Evolutionary conservation across 805 yeast genomes (phyloP), one percentile per base, ranked within the genome.

Genomic region (Ogataea ramenticola): DNA sequence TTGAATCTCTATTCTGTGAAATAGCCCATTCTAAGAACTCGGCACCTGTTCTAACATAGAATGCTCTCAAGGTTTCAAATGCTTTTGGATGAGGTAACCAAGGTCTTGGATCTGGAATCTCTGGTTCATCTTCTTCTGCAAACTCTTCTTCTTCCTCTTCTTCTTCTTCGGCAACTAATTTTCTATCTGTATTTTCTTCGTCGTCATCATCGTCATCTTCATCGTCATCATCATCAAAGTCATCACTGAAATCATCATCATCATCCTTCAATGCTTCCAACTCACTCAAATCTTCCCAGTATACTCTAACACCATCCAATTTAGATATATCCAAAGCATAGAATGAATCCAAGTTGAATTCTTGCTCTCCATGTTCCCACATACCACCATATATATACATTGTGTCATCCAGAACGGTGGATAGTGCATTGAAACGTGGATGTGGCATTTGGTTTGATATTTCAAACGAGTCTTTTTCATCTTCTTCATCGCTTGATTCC

Each of bases 61-160:
- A 91, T 2, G 78, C 81, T 52, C 96, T 79, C 47, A 91, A 69
- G 2, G 78, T 67, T 66, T 91, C 98, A 56, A 91, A 93, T 7
- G 96, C 82, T 57, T 90, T 89, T 31, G 99, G 99, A 61, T 90
- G 97, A 40, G 98, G 97, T 44, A 91, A 72, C 96, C 96, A 91
- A 16, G 99, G 96, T 60, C 96, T 78, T 38, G 83, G 85, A 63
- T 91, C 99, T 16, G 96, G 95, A 52, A 82, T 76, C 49, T 79
- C 86, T 39, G 79, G 80, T 48, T 76, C 83, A 3, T 71, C 79
- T 27, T 71, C 82, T 39, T 71, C 82, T 2, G n/a, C n/a, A n/a
- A 60, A 76, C 14, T 72, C 86, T 36, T 74, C 84, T 36, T 74
- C 83, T 10, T 67, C 81, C n/a, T 68, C 82, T 34, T 66, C 75